Evolutionary conservation across 345 rosid species (phyloP).

Genomic region (Gossypium australe): DNA sequence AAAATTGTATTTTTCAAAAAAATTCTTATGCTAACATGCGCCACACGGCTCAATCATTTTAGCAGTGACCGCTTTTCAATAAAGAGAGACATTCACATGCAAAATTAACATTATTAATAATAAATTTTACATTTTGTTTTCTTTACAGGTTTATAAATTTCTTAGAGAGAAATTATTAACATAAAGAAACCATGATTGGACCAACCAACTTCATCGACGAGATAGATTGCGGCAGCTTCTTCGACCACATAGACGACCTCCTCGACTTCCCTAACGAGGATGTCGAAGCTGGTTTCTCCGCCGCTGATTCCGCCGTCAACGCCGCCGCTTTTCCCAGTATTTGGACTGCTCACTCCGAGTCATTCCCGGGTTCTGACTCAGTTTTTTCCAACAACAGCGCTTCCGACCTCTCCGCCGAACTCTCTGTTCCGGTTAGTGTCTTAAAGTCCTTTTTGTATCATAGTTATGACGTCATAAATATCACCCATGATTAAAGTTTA

Average conservation of each 20-base stretch:
- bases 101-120: not conserved
- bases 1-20: no score
- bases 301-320: conserved; percentile 17
- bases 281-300: conserved; percentile 39
- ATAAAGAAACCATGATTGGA: conserved; percentile 50
- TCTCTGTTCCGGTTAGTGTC: conserved; percentile 82
- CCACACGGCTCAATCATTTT: no score
- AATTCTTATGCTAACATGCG: no score
- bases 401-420: conserved; percentile 67
- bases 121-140: not conserved
- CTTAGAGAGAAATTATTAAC: not conserved
- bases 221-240: conserved; percentile 87
- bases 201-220: conserved; percentile 60
- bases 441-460: not conserved
- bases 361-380: conserved; percentile 55
- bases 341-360: conserved; percentile 64
- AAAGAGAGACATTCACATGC: not conserved
- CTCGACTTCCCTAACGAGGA: conserved; percentile 39
- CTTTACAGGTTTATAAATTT: not conserved
- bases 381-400: conserved; percentile 52
- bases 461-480: conserved; percentile 14
- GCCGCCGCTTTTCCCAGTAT: conserved; percentile 43
- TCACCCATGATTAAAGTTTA: not conserved
- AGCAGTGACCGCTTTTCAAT: no score
- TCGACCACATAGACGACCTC: conserved; percentile 82